Conservation (phyloP, 108 stramenopile genomes). For the Nitzschia inconspicua region DNA sequence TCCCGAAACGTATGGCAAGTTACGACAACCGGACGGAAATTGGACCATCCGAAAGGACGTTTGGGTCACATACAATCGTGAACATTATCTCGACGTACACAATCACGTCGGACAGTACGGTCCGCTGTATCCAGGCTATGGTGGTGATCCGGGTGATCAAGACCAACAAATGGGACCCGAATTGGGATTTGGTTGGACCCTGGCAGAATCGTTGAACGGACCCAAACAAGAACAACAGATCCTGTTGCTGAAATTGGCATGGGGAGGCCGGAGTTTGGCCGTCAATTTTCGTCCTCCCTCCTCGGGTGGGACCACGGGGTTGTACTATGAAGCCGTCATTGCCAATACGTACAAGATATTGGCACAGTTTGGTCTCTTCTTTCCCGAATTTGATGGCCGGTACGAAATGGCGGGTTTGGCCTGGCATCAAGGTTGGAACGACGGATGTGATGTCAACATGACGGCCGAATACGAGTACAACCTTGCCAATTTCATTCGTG, state of each 20-base stretch:
- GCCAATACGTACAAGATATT: conserved; percentile 10
- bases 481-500: conserved; percentile 37
- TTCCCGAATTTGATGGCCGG: conserved; percentile 5
- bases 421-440: conserved; percentile 58
- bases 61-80: conserved; percentile 15
- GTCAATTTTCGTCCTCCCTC: conserved; percentile 42
- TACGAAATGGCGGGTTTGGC: conserved; percentile 38
- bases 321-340: conserved; percentile 8
- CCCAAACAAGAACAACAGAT: background rate
- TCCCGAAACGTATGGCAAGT: conserved; percentile 5
- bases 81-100: background rate
- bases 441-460: conserved; percentile 16
- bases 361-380: background rate
- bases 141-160: background rate
- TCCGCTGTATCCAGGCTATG: conserved; percentile 6
- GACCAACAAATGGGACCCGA: conserved; percentile 31
- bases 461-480: conserved; percentile 30
- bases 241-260: conserved; percentile 37
- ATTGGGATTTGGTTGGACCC: conserved; percentile 29
- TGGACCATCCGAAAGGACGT: conserved; percentile 20
- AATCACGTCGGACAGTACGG: background rate
- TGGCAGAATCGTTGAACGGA: conserved; percentile 10
- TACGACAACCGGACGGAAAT: background rate
- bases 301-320: conserved; percentile 11
- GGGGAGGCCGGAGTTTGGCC: conserved; percentile 35